Conservation (phyloP, 1,139 yeast genomes). For the Geotrichum bryndzae region DNA sequence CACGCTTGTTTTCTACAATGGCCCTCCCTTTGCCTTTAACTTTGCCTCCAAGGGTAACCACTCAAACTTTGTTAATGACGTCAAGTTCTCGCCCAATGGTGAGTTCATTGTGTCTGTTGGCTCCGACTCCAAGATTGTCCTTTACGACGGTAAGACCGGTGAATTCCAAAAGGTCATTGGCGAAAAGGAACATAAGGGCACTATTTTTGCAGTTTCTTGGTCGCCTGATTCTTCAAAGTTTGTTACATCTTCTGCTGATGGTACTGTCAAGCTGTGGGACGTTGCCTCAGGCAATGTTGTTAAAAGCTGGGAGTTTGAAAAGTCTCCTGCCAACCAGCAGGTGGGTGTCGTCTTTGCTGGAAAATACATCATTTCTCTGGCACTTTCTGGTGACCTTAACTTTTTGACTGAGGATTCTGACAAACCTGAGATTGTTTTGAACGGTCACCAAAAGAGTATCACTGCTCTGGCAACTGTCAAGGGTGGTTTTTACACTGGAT, state of each 20-base stretch:
- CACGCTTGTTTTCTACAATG: constrained; percentile 75
- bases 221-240: constrained; percentile 48
- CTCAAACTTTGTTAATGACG: constrained; percentile 72
- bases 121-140: constrained; percentile 67
- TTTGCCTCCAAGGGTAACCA: constrained; percentile 69
- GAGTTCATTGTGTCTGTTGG: constrained; percentile 74
- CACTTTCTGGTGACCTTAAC: constrained; percentile 67
- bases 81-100: constrained; percentile 70
- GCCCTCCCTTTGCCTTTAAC: constrained; percentile 89
- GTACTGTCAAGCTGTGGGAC: constrained; percentile 61
- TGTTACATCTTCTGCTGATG: constrained; percentile 83
- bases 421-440: constrained; percentile 43
- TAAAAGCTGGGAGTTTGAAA: constrained; percentile 30
- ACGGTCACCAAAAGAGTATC: constrained; percentile 79
- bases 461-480: constrained; percentile 47
- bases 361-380: constrained; percentile 56
- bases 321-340: constrained; percentile 55
- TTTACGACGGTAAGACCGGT: constrained; percentile 87
- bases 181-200: constrained; percentile 57
- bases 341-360: constrained; percentile 72
- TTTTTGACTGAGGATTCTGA: constrained; percentile 43
- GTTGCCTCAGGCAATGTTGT: constrained; percentile 31
- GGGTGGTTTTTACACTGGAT: constrained; percentile 53
- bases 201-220: constrained; percentile 77
- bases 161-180: constrained; percentile 51